phyloP scores from a whole-genome alignment of 148 eudicot genomes.

The Dianthus caryophyllus region DNA sequence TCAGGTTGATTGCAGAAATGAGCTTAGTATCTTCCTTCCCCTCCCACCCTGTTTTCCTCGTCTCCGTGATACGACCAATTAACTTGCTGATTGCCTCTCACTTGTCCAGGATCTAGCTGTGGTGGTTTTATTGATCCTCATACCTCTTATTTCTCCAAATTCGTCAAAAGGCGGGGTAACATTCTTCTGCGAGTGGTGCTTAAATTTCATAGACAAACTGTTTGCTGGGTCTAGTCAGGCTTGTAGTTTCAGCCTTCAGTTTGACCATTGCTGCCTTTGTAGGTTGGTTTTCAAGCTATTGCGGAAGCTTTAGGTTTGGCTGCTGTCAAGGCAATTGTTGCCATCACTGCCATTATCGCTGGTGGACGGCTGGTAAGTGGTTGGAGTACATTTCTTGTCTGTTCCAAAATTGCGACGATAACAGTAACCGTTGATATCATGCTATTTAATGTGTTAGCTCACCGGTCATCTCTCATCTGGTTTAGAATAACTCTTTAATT shows the following conservation, averaged over 20 bases:
- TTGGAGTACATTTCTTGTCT: slow-evolving; percentile 1
- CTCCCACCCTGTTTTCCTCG: neutral
- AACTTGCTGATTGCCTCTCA: slow-evolving; percentile 10
- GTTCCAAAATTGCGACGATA: neutral
- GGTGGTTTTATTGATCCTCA: slow-evolving; percentile 95
- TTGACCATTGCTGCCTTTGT: slow-evolving; percentile 25
- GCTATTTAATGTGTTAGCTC: neutral
- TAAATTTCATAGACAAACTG: slow-evolving; percentile 1
- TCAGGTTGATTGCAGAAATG: slow-evolving; percentile 49
- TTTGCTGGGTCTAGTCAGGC: too few species aligned
- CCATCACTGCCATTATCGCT: slow-evolving; percentile 91
- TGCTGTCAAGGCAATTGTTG: slow-evolving; percentile 95
- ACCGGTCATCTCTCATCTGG: neutral
- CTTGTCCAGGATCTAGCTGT: slow-evolving; percentile 89
- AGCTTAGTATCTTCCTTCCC: neutral
- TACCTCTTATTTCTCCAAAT: slow-evolving; percentile 95
- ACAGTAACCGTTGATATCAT: too few species aligned
- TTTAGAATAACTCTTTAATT: neutral
- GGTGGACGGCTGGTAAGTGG: slow-evolving; percentile 95
- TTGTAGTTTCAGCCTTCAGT: slow-evolving; percentile 4
- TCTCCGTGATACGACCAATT: neutral
- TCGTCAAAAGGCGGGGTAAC: slow-evolving; percentile 99
- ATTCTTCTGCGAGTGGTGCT: slow-evolving; percentile 18
- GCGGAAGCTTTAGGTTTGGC: slow-evolving; percentile 99
- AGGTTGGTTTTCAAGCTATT: slow-evolving; percentile 96